phyloP scores from a whole-genome alignment of 306 rosid species.

The Urtica urens region DNA sequence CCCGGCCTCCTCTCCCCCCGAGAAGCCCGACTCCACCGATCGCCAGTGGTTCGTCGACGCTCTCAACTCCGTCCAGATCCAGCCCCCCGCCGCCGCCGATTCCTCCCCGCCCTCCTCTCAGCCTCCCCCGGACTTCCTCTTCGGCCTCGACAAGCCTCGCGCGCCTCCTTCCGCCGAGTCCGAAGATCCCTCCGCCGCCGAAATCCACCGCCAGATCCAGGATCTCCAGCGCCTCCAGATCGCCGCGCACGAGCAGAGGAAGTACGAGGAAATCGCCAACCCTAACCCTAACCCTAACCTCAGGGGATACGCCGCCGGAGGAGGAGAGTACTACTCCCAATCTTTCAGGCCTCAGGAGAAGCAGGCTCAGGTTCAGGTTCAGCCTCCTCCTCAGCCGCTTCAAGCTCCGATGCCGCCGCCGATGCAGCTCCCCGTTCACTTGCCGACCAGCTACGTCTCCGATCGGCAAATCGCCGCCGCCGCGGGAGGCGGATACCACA shows the following conservation, averaged over 20 bases:
- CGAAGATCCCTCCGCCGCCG: conserved; percentile 29
- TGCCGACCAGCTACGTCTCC: conserved; percentile 27
- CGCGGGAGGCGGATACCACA: conserved; percentile 35
- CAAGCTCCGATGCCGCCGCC: conserved; percentile 25
- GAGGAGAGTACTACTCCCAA: conserved; percentile 30
- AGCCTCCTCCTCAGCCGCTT: conserved; percentile 21
- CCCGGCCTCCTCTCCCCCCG: conserved; percentile 18
- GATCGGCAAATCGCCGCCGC: conserved; percentile 36
- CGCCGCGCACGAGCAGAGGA: conserved; percentile 34
- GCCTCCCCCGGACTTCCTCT: conserved; percentile 57
- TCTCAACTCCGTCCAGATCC: conserved; percentile 64
- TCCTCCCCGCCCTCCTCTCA: conserved; percentile 6
- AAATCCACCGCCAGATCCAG: conserved; percentile 45
- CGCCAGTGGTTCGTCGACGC: conserved; percentile 79
- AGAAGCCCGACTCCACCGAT: conserved; percentile 52
- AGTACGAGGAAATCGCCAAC: conserved; percentile 32
- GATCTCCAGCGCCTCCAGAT: conserved; percentile 45
- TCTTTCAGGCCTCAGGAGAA: no score
- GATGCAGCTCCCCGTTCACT: conserved; percentile 22
- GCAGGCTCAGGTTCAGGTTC: conserved; percentile 28
- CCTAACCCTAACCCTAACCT: no score
- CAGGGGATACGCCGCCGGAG: conserved; percentile 13
- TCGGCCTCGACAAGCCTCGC: conserved; percentile 51
- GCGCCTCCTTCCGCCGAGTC: conserved; percentile 25
- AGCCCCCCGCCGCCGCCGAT: conserved; percentile 21